Evolutionary conservation across 257 asterid genomes (phyloP).

Genomic region (Plantago elongata): DNA sequence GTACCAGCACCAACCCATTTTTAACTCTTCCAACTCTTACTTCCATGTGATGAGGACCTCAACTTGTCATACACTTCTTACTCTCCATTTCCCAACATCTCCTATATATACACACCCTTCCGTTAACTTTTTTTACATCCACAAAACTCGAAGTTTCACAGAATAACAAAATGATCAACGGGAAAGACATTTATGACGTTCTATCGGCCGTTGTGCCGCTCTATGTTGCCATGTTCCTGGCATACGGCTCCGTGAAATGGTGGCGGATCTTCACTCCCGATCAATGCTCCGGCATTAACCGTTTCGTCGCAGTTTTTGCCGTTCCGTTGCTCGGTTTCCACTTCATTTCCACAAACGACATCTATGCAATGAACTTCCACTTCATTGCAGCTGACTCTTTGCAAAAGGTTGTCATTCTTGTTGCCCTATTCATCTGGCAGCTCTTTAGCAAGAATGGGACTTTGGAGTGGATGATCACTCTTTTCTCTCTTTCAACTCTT

Average conservation of each 20-base stretch:
- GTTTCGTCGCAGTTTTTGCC: slow-evolving; percentile 90
- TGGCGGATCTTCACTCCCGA: slow-evolving; percentile 95
- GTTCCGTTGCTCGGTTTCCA: slow-evolving; percentile 84
- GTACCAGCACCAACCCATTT: slow-evolving; percentile 17
- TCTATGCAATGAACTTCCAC: slow-evolving; percentile 77
- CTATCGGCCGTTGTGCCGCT: slow-evolving; percentile 76
- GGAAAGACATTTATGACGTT: slow-evolving; percentile 80
- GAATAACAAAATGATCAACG: slow-evolving; percentile 50
- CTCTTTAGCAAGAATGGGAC: slow-evolving; percentile 47
- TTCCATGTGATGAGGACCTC: slow-evolving; percentile 36
- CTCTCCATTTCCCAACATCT: slow-evolving; percentile 6
- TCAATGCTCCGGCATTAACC: slow-evolving; percentile 89
- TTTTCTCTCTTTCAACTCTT: slow-evolving; percentile 74
- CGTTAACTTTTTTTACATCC: neutral
- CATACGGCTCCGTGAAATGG: slow-evolving; percentile 83
- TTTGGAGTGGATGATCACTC: slow-evolving; percentile 77
- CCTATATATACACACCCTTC: neutral
- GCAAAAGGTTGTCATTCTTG: slow-evolving; percentile 68
- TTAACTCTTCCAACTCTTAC: slow-evolving; percentile 15
- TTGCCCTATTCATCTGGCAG: slow-evolving; percentile 67
- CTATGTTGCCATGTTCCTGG: slow-evolving; percentile 80
- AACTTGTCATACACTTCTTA: neutral
- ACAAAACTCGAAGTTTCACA: neutral
- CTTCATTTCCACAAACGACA: slow-evolving; percentile 73
- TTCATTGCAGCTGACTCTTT: slow-evolving; percentile 86